Base-by-base conservation (phyloP, 371 early-diverging fungal species). In the Globomyces sp. region DNA sequence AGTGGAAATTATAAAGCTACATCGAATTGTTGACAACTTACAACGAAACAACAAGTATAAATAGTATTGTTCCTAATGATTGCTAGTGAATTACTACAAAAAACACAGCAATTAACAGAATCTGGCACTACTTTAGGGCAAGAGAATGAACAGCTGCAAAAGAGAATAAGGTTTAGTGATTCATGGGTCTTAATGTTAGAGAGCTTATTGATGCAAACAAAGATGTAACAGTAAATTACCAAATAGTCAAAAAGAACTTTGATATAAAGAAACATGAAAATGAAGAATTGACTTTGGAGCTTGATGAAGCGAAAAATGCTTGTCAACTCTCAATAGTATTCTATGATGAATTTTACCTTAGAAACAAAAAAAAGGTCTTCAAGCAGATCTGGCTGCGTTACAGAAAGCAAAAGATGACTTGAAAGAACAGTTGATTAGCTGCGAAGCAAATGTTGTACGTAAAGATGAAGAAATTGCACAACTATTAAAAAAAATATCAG, bases 381-480 rank as follows among this genome's bases (percentile, higher is more conserved):
- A 76, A 46, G 60, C 43, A n/a, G 83, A 83, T 6, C 62, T 78
- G 13, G 61, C 57, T 36, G 59, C 58, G 24, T 48, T 68, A 8
- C 62, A 68, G 4, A 76, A 78, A 52, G 74, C 74, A 50, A 62
- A 74, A 34, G 71, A 74, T 48, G 83, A 83, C 34, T 48, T 79
- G 13, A 13, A 41, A 4, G 81, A 81, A 9, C 72, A 74, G 49
- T 66, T 66, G 58, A 79, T 78, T 48, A 68, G 57, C 58, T 75
- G n/a, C 9, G 48, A 63, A 68, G 34, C 71, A 47, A 66, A 62
- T 37, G 58, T 78, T 4, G 51, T 66, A 3, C 68, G 77, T 4
- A 83, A 83, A 70, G 82, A 82, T 63, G 75, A 75, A 57, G 79
- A 82, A 44, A 77, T 83, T 46, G 57, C 76, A n/a, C 81, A 83